These are phyloP conservation scores for Russula brevipes DNA, from an alignment of 768 basidiomycete species.

Conservation along the genomic window DNA sequence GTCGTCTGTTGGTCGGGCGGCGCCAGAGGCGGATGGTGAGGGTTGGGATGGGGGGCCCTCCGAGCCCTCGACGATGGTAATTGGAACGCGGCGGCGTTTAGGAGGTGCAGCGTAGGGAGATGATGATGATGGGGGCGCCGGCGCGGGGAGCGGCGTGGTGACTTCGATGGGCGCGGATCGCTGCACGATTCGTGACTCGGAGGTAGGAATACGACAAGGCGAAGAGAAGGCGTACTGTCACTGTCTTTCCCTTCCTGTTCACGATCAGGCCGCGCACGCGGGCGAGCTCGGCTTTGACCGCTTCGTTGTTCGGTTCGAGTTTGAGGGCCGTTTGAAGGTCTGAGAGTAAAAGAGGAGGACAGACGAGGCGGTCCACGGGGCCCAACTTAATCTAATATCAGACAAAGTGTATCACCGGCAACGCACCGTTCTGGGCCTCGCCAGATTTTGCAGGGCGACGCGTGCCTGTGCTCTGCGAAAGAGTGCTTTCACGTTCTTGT, in stretches of 20 bases:
- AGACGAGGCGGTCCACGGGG: background rate
- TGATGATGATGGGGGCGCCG: background rate
- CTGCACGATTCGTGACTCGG: constrained; percentile 22
- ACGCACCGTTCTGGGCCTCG: constrained; percentile 61
- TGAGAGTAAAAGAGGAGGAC: constrained; percentile 30
- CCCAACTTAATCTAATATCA: constrained; percentile 4
- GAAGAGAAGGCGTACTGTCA: constrained; percentile 14
- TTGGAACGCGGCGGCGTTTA: constrained; percentile 58
- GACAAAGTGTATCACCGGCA: background rate
- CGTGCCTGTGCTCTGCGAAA: constrained; percentile 77
- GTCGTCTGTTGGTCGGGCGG: constrained; percentile 1
- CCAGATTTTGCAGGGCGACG: constrained; percentile 46
- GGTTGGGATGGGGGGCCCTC: constrained; percentile 8
- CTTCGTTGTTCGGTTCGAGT: constrained; percentile 59
- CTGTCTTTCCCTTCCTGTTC: constrained; percentile 33
- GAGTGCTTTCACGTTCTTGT: constrained; percentile 69
- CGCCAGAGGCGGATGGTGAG: constrained; percentile 2
- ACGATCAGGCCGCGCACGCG: constrained; percentile 43
- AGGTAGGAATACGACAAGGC: background rate
- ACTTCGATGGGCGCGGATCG: constrained; percentile 29
- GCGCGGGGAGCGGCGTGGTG: constrained; percentile 16
- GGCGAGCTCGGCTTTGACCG: constrained; percentile 57
- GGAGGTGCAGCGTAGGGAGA: constrained; percentile 2
- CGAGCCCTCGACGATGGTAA: constrained; percentile 47
- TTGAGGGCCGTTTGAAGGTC: constrained; percentile 57